Conservation (phyloP, 2,329 filamentous ascomycete genomes). For the Sclerotinia sclerotiorum region DNA sequence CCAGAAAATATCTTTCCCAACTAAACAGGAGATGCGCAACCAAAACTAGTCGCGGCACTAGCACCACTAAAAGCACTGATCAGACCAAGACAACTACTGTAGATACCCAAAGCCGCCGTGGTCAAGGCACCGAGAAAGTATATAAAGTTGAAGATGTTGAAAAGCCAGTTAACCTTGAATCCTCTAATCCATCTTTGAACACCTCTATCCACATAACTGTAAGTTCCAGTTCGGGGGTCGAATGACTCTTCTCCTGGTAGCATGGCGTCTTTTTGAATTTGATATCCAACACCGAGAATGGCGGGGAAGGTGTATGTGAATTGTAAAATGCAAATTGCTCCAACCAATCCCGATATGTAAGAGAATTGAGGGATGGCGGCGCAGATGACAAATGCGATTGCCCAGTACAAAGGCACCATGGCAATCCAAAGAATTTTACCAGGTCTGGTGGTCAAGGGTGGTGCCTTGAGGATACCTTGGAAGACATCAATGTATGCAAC, state of each 20-base stretch:
- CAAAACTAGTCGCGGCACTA: conserved; percentile 19
- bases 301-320: conserved; percentile 51
- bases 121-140: conserved; percentile 33
- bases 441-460: conserved; percentile 28
- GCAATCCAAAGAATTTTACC: conserved; percentile 44
- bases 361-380: conserved; percentile 51
- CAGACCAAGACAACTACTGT: conserved; percentile 24
- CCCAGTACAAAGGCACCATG: conserved; percentile 58
- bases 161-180: conserved; percentile 28
- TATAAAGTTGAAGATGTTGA: conserved; percentile 30
- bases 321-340: conserved; percentile 47
- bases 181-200: conserved; percentile 30
- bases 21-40: conserved; percentile 12
- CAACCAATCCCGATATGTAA: conserved; percentile 42
- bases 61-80: conserved; percentile 14
- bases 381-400: conserved; percentile 54
- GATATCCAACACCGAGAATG: conserved; percentile 37
- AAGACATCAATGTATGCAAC: conserved; percentile 48
- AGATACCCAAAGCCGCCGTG: conserved; percentile 33
- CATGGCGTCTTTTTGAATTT: conserved; percentile 38
- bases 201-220: conserved; percentile 20
- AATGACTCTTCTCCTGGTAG: conserved; percentile 38
- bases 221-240: conserved; percentile 31
- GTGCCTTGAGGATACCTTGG: conserved; percentile 48
- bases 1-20: background rate